A percentile compares a stretch with the other conserved stretches of the same genome.
Conservation (phyloP, 2,329 filamentous ascomycete genomes). For the Cercospora sp. region DNA sequence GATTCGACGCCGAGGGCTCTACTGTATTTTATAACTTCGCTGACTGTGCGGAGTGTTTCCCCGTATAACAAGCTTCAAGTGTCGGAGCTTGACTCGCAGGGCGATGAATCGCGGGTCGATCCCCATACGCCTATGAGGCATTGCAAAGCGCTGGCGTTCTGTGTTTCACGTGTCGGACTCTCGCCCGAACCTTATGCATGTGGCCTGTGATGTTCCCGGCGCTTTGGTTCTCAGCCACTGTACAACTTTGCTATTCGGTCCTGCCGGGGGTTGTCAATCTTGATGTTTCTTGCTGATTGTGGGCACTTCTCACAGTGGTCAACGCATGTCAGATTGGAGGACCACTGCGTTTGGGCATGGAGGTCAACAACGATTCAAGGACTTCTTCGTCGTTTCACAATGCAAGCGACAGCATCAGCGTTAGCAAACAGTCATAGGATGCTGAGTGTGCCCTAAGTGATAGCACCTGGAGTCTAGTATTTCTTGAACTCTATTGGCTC, state of each 20-base stretch:
- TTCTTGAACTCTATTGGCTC: background rate
- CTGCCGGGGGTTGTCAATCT: background rate
- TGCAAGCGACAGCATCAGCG: background rate
- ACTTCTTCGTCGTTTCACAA: background rate
- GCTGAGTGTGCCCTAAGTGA: background rate
- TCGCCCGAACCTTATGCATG: background rate
- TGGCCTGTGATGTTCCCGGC: background rate
- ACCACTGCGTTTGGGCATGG: background rate
- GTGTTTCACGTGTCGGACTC: background rate
- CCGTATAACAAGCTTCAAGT: background rate
- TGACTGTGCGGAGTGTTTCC: background rate
- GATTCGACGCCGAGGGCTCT: background rate
- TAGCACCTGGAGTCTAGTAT: background rate
- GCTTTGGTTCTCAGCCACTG: background rate
- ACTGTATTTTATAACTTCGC: background rate
- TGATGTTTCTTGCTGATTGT: background rate
- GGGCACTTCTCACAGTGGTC: background rate
- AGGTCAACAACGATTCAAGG: background rate
- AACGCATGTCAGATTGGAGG: background rate
- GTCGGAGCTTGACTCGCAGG: background rate
- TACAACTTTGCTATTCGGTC: background rate
- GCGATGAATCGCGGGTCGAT: background rate
- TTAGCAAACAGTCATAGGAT: background rate
- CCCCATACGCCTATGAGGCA: background rate
- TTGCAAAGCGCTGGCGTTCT: background rate